These are phyloP conservation scores for Aureobasidium sp. DNA, from an alignment of 2,329 filamentous ascomycete species.

Conservation along the genomic window DNA sequence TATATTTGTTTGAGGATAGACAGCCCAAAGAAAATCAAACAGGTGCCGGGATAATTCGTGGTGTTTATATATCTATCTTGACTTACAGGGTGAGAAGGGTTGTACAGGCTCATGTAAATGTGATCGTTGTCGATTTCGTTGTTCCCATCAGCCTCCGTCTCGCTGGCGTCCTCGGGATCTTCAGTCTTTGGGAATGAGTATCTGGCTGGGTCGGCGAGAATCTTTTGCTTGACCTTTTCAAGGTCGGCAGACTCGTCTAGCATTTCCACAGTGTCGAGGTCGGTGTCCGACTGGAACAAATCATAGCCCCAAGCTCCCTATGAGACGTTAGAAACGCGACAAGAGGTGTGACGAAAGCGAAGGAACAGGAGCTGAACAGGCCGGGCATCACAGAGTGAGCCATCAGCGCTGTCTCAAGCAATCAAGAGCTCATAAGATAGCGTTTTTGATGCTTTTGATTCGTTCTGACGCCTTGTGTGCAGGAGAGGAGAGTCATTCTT, in stretches of 20 bases:
- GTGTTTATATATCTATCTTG: not conserved
- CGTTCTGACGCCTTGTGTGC: not conserved
- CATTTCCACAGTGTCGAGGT: not conserved
- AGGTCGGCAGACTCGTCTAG: not conserved
- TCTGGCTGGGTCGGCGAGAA: not conserved
- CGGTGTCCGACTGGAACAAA: not conserved
- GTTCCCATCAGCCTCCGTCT: not conserved
- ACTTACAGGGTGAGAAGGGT: not conserved
- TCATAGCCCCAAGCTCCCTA: not conserved
- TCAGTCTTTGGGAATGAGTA: not conserved
- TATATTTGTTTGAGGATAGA: too few species aligned
- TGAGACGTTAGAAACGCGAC: not conserved
- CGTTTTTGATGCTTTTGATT: not conserved
- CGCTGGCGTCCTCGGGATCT: not conserved
- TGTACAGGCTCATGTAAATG: not conserved
- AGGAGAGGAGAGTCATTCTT: not conserved
- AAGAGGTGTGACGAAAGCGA: not conserved
- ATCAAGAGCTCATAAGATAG: not conserved
- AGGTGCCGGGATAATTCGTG: too few species aligned
- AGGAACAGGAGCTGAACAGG: not conserved
- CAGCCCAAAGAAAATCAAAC: too few species aligned
- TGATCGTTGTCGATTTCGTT: not conserved
- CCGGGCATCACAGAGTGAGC: not conserved
- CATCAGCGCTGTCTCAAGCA: not conserved
- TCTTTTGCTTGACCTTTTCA: not conserved